Evolutionary conservation across 306 rosid species (phyloP).

Genomic region (Prunus dulcis): DNA sequence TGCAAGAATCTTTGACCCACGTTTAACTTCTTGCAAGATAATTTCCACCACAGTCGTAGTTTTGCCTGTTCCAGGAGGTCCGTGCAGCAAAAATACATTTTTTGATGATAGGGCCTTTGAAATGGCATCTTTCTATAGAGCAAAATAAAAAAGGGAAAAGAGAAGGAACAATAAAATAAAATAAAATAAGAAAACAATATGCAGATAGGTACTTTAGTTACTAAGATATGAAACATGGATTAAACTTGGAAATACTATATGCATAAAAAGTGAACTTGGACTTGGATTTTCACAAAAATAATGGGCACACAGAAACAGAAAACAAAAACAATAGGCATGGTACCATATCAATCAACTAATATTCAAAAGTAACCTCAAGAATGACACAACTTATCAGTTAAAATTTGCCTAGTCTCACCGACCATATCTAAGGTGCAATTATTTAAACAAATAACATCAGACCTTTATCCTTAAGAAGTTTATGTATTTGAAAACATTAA

Average conservation of each 20-base stretch:
- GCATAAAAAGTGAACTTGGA: conserved; percentile 4
- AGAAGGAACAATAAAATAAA: conserved; percentile 14
- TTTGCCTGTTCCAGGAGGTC: conserved; percentile 99
- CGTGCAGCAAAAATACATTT: conserved; percentile 85
- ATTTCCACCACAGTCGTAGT: conserved; percentile 98
- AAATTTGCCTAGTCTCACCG: not conserved
- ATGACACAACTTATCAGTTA: not conserved
- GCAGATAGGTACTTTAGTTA: conserved; percentile 15
- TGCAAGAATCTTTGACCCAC: conserved; percentile 91
- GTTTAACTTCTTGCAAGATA: conserved; percentile 91
- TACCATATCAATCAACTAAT: not conserved
- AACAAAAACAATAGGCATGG: not conserved
- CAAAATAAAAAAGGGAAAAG: conserved; percentile 9
- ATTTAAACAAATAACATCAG: not conserved
- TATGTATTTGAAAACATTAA: not conserved
- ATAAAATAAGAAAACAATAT: not conserved
- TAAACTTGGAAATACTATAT: conserved; percentile 15
- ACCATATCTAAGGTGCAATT: not conserved
- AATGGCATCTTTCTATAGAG: conserved; percentile 74
- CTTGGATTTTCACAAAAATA: not conserved
- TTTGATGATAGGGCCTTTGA: conserved; percentile 86
- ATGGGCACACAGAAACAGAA: not conserved
- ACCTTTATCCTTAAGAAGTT: not conserved
- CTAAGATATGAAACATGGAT: conserved; percentile 20
- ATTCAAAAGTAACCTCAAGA: not conserved